Evolutionary conservation across 805 yeast genomes (phyloP), one percentile per base, ranked within the genome.

Genomic region (Teunomyces panamensis): DNA sequence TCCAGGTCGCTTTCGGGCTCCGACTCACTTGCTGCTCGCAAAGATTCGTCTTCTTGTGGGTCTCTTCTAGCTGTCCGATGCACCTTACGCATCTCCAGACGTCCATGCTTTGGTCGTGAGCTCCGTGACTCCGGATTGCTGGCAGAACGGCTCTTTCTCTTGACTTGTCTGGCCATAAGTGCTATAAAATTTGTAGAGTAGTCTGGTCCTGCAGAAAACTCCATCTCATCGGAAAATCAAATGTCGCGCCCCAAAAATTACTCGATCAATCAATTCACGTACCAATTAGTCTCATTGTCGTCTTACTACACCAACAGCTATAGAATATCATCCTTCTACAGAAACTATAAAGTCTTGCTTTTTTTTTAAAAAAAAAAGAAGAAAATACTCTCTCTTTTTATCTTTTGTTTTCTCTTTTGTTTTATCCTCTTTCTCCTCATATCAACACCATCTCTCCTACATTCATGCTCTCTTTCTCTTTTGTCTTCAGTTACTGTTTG

Each of bases 11-110:
- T 14, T 16, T 46, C 44, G 9, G n/a, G 3, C 10, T 37, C 27
- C 17, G 16, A 13, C 9, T 32, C 34, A 11, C 34, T 32, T 3
- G 11, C 16, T 13, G 4, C 10, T 2, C 17, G 17, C 34, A 16
- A 10, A n/a, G n/a, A 60, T 5, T 49, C 47, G 13, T 56, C 53
- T 26, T 43, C 45, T 39, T 49, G 55, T n/a, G 16, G 37, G 24
- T 17, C 30, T 58, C 81, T 69, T 53, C 74, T 65, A 1, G 80
- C 67, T 3, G 84, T 75, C 65, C 88, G 77, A 7, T 79, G 78
- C 27, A 85, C 79, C 2, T 71, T 70, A 63, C 94, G 75, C 58
- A 81, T 58, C 50, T 82, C 83, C 44, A 74, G 74, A 62, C 94
- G 74, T 2, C 92, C 94, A 51, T 63, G 69, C 54, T 76, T 42